A percentile compares a stretch with the other conserved stretches of the same genome.
Evolutionary conservation across 495 filamentous ascomycete species (phyloP).

Genomic region (Xylaria cubensis): DNA sequence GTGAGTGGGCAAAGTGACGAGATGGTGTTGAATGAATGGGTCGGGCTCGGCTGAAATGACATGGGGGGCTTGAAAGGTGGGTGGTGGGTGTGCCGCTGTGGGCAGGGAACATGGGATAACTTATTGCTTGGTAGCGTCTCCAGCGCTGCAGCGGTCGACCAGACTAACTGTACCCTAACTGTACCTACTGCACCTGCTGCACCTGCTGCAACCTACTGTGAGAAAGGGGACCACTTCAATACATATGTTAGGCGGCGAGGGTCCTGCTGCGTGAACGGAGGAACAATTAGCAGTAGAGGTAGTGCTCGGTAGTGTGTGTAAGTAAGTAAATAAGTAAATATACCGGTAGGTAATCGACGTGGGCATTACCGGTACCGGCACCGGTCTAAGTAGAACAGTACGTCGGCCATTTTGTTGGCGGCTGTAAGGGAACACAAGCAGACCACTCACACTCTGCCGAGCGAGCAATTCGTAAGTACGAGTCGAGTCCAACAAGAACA

Average conservation of each 20-base stretch:
- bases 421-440: neutral
- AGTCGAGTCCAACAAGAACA: too few relatives aligned
- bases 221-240: slow-evolving; percentile 3
- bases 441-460: neutral
- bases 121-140: neutral
- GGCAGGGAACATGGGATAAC: slow-evolving; percentile 16
- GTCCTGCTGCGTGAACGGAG: slow-evolving; percentile 11
- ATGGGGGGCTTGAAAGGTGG: slow-evolving; percentile 10
- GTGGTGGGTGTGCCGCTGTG: slow-evolving; percentile 16
- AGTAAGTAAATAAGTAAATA: neutral
- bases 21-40: slow-evolving; percentile 17
- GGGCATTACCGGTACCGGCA: neutral
- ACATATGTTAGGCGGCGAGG: neutral
- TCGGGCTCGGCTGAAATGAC: slow-evolving; percentile 27
- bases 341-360: neutral
- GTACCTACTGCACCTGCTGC: neutral
- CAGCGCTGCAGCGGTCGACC: too few relatives aligned
- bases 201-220: neutral
- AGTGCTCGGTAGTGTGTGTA: too few relatives aligned
- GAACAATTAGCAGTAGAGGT: too few relatives aligned
- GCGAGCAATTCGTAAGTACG: neutral
- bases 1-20: slow-evolving; percentile 30
- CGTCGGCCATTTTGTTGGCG: neutral
- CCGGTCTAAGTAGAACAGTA: neutral
- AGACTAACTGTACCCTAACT: neutral